Percentiles rank a stretch among this genome's conserved stretches.
Conservation (phyloP, 306 rosid genomes). For the Sphenostylis stenocarpa region DNA sequence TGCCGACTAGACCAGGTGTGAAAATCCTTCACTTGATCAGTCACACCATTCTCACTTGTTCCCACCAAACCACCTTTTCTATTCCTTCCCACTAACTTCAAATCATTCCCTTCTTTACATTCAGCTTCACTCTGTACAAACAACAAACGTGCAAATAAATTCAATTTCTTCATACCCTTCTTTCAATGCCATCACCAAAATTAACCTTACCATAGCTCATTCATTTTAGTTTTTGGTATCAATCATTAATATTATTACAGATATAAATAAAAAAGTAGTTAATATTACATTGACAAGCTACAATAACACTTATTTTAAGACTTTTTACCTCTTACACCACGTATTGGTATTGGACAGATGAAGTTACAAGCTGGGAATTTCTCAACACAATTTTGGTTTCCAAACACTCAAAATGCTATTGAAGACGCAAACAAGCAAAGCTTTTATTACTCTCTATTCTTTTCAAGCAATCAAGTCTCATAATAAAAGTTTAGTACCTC, state of each 20-base stretch:
- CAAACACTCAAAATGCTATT: not conserved
- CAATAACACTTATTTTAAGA: not conserved
- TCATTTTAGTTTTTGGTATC: not conserved
- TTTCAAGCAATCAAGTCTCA: too few relatives aligned
- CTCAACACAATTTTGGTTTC: not conserved
- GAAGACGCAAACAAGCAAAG: not conserved
- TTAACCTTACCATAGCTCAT: too few relatives aligned
- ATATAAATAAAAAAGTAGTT: too few relatives aligned
- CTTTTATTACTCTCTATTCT: too few relatives aligned
- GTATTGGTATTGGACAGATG: too few relatives aligned
- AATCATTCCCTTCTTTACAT: conserved; percentile 33
- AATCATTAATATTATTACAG: not conserved
- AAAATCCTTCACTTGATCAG: conserved; percentile 44
- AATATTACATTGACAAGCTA: not conserved
- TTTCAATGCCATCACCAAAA: not conserved
- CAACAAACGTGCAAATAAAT: conserved; percentile 28
- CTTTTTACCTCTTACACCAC: too few relatives aligned
- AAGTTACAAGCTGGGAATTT: not conserved
- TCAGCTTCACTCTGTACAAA: conserved; percentile 80
- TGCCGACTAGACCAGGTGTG: conserved; percentile 57
- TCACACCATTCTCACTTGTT: conserved; percentile 44
- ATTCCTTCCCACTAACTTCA: conserved; percentile 36
- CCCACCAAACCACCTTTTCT: conserved; percentile 44
- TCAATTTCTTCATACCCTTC: not conserved
- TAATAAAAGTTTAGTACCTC: too few relatives aligned